Conservation (phyloP, 2,329 filamentous ascomycete genomes). For the Stachybotrys elegans region DNA sequence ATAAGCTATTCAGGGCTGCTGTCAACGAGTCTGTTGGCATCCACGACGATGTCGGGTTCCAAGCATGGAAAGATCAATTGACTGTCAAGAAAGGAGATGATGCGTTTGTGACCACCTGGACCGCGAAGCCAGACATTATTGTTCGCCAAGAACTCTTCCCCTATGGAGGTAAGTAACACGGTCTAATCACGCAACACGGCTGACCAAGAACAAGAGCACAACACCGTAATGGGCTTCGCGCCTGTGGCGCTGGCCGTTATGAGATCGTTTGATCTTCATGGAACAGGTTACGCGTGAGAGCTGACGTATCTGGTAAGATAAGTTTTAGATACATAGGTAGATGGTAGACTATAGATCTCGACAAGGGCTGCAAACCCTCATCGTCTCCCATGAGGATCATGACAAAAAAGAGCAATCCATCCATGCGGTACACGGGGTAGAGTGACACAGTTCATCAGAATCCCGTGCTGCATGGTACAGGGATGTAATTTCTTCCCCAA, state of each 20-base stretch:
- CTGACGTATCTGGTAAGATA: too few relatives aligned
- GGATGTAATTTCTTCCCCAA: too few relatives aligned
- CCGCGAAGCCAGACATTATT: conserved; percentile 36
- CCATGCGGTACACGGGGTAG: too few relatives aligned
- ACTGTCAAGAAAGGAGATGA: conserved; percentile 39
- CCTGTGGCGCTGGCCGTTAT: conserved; percentile 60
- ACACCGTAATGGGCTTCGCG: conserved; percentile 61
- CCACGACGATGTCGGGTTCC: conserved; percentile 31
- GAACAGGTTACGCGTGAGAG: conserved; percentile 22
- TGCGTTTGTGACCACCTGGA: conserved; percentile 44
- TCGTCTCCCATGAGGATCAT: too few relatives aligned
- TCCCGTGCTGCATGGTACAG: too few relatives aligned
- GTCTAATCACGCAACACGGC: conserved; percentile 9
- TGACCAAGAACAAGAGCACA: conserved; percentile 51
- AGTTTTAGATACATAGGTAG: too few relatives aligned
- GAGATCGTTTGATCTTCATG: conserved; percentile 52
- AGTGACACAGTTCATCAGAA: too few relatives aligned
- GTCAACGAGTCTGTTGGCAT: conserved; percentile 43
- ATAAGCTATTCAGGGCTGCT: conserved; percentile 57
- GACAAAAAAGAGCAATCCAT: too few relatives aligned
- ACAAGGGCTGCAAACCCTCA: too few relatives aligned
- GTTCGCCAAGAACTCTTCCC: conserved; percentile 51
- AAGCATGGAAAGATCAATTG: conserved; percentile 38
- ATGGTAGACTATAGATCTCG: too few relatives aligned
- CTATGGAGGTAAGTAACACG: conserved; percentile 43